Conservation (phyloP, 75 land plant species). For the Pinus taeda region DNA sequence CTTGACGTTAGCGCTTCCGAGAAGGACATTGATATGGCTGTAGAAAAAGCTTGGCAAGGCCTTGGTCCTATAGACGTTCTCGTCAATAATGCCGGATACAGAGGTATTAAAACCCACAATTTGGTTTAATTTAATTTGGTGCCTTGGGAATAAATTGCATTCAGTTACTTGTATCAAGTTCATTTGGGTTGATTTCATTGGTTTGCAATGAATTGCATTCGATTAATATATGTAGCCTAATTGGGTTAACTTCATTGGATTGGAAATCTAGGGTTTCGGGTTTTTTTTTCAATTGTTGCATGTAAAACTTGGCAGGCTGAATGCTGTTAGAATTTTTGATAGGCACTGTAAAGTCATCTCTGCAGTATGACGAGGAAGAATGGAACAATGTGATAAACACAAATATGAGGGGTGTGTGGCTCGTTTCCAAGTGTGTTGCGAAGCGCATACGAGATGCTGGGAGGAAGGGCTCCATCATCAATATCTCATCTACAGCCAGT, state of each 20-base stretch:
- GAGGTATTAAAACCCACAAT: conserved; percentile 9
- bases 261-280: conserved; percentile 25
- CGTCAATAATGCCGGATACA: conserved; percentile 74
- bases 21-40: conserved; percentile 31
- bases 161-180: too few relatives aligned
- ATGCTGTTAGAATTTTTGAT: conserved; percentile 34
- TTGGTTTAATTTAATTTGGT: too few relatives aligned
- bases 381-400: conserved; percentile 58
- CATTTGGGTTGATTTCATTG: too few relatives aligned
- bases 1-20: conserved; percentile 56
- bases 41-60: conserved; percentile 52
- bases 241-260: too few relatives aligned
- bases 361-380: conserved; percentile 50
- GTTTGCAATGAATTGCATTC: neutral
- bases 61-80: conserved; percentile 67
- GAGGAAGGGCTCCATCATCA: conserved; percentile 55
- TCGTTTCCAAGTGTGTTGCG: conserved; percentile 59
- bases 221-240: too few relatives aligned
- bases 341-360: conserved; percentile 48
- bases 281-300: conserved; percentile 49
- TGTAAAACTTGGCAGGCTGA: conserved; percentile 69
- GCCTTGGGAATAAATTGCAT: too few relatives aligned
- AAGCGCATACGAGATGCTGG: conserved; percentile 44
- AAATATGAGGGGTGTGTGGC: conserved; percentile 63
- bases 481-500: conserved; percentile 55